Base-by-base conservation (phyloP, 2,329 filamentous ascomycete genomes). In the Dryadomyces sulphureus region DNA sequence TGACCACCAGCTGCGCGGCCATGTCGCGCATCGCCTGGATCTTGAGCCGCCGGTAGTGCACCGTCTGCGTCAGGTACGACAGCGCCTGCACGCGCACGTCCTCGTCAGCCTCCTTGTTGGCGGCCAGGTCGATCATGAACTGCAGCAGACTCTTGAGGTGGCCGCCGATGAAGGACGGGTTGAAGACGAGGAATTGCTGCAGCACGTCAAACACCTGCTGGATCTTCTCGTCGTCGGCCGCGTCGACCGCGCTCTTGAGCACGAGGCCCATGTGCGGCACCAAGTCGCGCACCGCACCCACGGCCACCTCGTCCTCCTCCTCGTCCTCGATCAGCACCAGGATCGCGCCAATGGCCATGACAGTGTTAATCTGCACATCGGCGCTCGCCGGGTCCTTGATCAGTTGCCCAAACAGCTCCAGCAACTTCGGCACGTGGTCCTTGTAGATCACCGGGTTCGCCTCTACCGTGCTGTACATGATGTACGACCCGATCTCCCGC, bases 171-270 rank as follows among this genome's bases (percentile, higher is more conserved):
- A 96, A 75, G 41, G 85, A 77, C 25, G 86, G 83, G 61, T 95
- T 90, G 62, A 87, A 94, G 52, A 84, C 84, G 45, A 98, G 76
- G 57, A 95, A 81, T 43, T 86, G 92, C 69, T 96, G 92, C 75
- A 96, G 94, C 54, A 94, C 88, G 61, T 96, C 92, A 56, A 96
- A 98, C 22, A 87, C 79, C 60, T 90, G 81, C 70, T 90, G 86
- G 55, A 84, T 81, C 60, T 84, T 82, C 60, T 94, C 89, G 56
- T 95, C 89, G 56, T 95, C 84, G 48, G 77, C 75, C 48, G 75
- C 74, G 56, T 87, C 76, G 48, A 96, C 84, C 22, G 84, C 78
- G 52, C 81, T 75, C 72, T 94, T 92, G 54, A 96, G 73, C 11
- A 95, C 86, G 52, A 79, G 76, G 49, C 96, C 90, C 82, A 96